Evolutionary conservation across 2,329 filamentous ascomycete species (phyloP).

Genomic region (Pseudogymnoascus sp.): DNA sequence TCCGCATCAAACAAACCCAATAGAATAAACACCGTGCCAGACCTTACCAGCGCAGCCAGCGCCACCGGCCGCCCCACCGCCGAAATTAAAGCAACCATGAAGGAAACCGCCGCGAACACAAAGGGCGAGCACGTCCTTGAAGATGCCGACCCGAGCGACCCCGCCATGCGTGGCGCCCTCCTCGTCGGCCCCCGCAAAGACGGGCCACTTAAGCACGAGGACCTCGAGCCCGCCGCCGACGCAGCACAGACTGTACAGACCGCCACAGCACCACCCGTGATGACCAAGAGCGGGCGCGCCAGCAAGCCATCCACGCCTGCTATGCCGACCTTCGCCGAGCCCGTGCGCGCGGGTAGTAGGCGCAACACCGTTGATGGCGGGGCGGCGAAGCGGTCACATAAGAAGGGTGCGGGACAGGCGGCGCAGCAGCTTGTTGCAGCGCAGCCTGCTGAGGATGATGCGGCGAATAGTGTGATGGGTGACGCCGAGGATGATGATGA

Average conservation of each 20-base stretch:
- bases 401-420: slow-evolving; percentile 42
- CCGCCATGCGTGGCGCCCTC: slow-evolving; percentile 22
- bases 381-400: slow-evolving; percentile 45
- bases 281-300: slow-evolving; percentile 55
- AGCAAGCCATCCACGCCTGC: slow-evolving; percentile 60
- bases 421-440: slow-evolving; percentile 27
- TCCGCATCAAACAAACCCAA: slow-evolving; percentile 55
- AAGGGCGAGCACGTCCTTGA: slow-evolving; percentile 28
- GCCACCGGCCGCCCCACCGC: slow-evolving; percentile 28
- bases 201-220: slow-evolving; percentile 40
- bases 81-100: slow-evolving; percentile 47
- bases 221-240: slow-evolving; percentile 38
- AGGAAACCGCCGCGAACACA: slow-evolving; percentile 34
- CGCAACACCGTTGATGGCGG: slow-evolving; percentile 33
- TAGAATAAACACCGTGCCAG: slow-evolving; percentile 34
- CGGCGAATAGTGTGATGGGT: slow-evolving; percentile 34
- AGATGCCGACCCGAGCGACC: slow-evolving; percentile 29
- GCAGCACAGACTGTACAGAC: slow-evolving; percentile 29
- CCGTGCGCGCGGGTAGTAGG: slow-evolving; percentile 43
- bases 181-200: slow-evolving; percentile 36
- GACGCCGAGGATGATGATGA: slow-evolving; percentile 39
- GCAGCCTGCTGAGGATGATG: slow-evolving; percentile 26
- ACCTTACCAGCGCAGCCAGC: slow-evolving; percentile 24
- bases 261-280: slow-evolving; percentile 36
- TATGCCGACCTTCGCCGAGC: slow-evolving; percentile 50